Conservation (phyloP, 176 grass and related monocot genomes). For the Hordeum marinum region DNA sequence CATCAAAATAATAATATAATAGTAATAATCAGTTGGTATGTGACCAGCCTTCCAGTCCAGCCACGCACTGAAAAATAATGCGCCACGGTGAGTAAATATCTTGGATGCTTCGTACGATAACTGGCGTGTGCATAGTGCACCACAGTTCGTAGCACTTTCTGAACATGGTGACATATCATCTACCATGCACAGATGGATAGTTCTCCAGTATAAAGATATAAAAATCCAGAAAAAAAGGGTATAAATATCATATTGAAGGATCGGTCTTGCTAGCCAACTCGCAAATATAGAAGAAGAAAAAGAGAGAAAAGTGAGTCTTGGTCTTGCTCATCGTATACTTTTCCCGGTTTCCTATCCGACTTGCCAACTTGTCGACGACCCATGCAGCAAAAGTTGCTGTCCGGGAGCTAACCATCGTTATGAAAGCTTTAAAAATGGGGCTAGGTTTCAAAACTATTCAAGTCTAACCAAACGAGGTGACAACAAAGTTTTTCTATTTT, state of each 20-base stretch:
- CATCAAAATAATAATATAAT: too few species aligned
- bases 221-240: too few species aligned
- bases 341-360: not conserved
- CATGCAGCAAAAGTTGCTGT: not conserved
- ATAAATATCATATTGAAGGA: not conserved
- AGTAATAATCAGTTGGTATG: not conserved
- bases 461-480: not conserved
- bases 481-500: not conserved
- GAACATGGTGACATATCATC: not conserved
- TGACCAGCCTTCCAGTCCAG: not conserved
- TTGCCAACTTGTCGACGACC: not conserved
- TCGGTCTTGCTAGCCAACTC: not conserved
- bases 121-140: too few species aligned
- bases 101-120: not conserved
- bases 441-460: not conserved
- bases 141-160: not conserved
- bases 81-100: not conserved
- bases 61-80: not conserved
- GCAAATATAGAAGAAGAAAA: too few species aligned
- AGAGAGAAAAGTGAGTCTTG: not conserved
- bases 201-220: too few species aligned
- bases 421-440: not conserved
- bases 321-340: not conserved
- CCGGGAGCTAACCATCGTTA: not conserved
- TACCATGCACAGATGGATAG: not conserved